Base-by-base conservation (phyloP, 768 basidiomycete genomes). In the Suillus fuscotomentosus region DNA sequence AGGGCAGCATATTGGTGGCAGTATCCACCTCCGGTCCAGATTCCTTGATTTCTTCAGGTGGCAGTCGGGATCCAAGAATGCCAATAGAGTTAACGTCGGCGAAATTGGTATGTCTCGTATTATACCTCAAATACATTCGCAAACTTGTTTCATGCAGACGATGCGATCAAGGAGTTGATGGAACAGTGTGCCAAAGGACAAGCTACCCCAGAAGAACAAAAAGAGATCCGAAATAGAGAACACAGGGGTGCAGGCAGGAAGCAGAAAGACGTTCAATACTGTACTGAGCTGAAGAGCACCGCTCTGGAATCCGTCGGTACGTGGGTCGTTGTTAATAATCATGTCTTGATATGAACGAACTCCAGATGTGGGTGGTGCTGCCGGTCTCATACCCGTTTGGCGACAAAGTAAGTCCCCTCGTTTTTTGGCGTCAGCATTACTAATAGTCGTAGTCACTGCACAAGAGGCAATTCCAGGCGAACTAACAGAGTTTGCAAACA, bases 211-310 rank as follows among this genome's bases (percentile, higher is more conserved):
- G 9, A 39, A 17, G 54, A 55, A 56, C 39, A 45, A 17, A 31
- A 53, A 22, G 48, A 24, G 31, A 53, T 60, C 34, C 48, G 62
- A 13, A 61, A 66, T 45, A 27, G 20, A 31, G 66, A 65, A 17
- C 47, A 67, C 20, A 17, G 47, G 3, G 60, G 59, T 48, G 60
- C 66, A 20, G 53, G 41, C 38, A 68, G 64, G 48, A 68, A 68
- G 61, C 41, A 22, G 43, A 45, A 59, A 27, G 59, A 67, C 24
- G 67, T 68, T 14, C 48, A 62, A 56, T 68, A 68, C n/a, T 68
- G 67, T 47, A 34, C 63, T 42, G 42, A 45, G 22, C 55, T 51
- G 17, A 65, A 47, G 34, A 39, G 31, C 3, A 63, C 61, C 11
- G 43, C 62, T 22, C 56, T 68, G 11, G 36, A 51, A 22, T 5